A percentile compares a stretch with the other conserved stretches of the same genome.
Evolutionary conservation across 78 protist genomes (phyloP).

Genomic region (Diacronema lutheri): DNA sequence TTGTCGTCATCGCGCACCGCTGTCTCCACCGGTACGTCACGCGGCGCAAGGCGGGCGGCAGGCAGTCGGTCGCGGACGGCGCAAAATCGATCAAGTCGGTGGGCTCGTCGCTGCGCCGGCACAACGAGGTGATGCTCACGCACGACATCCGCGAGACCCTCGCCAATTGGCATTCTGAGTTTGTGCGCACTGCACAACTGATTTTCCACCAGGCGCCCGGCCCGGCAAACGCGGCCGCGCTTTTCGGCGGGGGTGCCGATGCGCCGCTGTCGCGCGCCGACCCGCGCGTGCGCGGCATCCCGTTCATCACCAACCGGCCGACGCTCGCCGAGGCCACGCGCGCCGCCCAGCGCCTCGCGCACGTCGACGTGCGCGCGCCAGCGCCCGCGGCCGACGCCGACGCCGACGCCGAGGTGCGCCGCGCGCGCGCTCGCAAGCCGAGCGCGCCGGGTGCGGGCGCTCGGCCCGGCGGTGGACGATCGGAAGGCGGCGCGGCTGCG

Average conservation of each 20-base stretch:
- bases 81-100: constrained; percentile 8
- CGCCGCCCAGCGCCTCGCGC: neutral
- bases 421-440: neutral
- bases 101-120: constrained; percentile 2
- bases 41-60: constrained; percentile 24
- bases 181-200: neutral
- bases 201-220: neutral
- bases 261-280: neutral
- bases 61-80: constrained; percentile 26
- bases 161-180: neutral
- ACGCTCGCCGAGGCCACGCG: neutral
- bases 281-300: neutral
- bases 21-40: constrained; percentile 18
- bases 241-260: neutral
- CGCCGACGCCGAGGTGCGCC: neutral
- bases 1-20: neutral
- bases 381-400: neutral
- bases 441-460: neutral
- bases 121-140: constrained; percentile 3
- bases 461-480: neutral
- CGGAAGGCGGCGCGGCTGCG: neutral
- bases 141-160: neutral
- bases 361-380: neutral
- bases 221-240: neutral
- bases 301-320: neutral